phyloP scores from a whole-genome alignment of 345 rosid species.

The Rhodamnia argentea region DNA sequence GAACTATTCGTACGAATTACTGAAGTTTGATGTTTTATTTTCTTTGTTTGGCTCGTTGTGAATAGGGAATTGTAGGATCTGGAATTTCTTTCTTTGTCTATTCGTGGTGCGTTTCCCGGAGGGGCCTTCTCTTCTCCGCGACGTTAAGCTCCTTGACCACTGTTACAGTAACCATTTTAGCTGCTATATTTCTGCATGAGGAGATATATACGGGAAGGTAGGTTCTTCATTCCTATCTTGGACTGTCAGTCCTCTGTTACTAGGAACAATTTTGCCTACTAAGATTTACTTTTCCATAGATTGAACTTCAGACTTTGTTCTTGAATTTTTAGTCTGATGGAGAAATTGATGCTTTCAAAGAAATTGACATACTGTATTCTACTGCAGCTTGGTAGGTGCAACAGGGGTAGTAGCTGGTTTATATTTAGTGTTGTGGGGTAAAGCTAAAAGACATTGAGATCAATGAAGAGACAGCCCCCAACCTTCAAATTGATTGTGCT shows the following conservation, averaged over 20 bases:
- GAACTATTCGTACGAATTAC: background rate
- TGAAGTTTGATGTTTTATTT: background rate
- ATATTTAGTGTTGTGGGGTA: conserved; percentile 20
- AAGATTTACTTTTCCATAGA: background rate
- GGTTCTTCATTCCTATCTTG: background rate
- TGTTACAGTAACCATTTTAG: conserved; percentile 42
- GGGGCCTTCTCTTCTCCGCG: conserved; percentile 58
- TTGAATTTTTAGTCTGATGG: background rate
- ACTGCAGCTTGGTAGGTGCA: conserved; percentile 14
- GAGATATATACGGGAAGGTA: conserved; percentile 48
- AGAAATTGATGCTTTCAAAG: background rate
- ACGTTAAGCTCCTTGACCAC: conserved; percentile 58
- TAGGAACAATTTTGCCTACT: background rate
- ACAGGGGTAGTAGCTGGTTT: conserved; percentile 9
- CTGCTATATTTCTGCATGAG: conserved; percentile 46
- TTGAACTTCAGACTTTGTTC: background rate
- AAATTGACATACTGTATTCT: background rate
- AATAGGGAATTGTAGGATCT: conserved; percentile 35
- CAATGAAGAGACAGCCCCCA: background rate
- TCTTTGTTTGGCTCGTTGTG: background rate
- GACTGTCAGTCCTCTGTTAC: background rate
- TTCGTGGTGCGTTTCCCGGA: conserved; percentile 57
- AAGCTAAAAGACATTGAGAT: conserved; percentile 13
- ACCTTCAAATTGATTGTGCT: background rate
- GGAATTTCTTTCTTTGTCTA: conserved; percentile 45